These are phyloP conservation scores for Leptographium flavum DNA, from an alignment of 2,329 filamentous ascomycete genomes.

Conservation along the genomic window DNA sequence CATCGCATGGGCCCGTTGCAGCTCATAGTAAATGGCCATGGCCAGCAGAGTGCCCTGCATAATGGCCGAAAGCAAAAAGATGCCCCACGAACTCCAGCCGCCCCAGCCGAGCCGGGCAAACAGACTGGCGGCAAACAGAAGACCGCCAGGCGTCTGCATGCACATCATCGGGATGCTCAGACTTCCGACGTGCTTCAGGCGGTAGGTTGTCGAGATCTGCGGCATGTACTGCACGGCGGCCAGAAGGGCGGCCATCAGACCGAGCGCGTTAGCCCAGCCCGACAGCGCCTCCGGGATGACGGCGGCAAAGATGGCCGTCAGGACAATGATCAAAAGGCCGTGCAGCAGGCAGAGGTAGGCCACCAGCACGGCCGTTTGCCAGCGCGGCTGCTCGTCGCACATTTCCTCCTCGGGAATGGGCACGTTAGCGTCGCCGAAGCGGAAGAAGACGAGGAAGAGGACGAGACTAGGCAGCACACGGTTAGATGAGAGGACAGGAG, in stretches of 20 bases:
- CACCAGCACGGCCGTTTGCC: slow-evolving; percentile 66
- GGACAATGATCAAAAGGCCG: slow-evolving; percentile 52
- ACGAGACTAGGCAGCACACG: slow-evolving; percentile 51
- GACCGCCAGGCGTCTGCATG: slow-evolving; percentile 87
- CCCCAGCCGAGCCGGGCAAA: slow-evolving; percentile 62
- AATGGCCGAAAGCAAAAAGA: slow-evolving; percentile 73
- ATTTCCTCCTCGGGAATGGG: slow-evolving; percentile 33
- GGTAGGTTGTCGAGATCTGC: slow-evolving; percentile 86
- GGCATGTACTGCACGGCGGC: slow-evolving; percentile 86
- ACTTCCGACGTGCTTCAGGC: slow-evolving; percentile 72
- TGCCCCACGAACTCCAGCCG: slow-evolving; percentile 93
- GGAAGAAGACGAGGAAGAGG: slow-evolving; percentile 91
- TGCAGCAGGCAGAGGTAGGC: slow-evolving; percentile 61
- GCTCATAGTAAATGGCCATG: slow-evolving; percentile 70
- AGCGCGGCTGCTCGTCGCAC: slow-evolving; percentile 43
- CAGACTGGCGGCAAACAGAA: slow-evolving; percentile 78
- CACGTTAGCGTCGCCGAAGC: slow-evolving; percentile 40
- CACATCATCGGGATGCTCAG: slow-evolving; percentile 96
- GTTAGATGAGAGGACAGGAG: too few relatives aligned
- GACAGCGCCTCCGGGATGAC: slow-evolving; percentile 50
- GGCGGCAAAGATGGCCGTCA: slow-evolving; percentile 54
- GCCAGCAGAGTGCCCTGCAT: slow-evolving; percentile 70
- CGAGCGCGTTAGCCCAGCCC: slow-evolving; percentile 74
- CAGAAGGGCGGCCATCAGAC: slow-evolving; percentile 62
- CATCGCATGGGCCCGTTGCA: slow-evolving; percentile 19